phyloP scores from a whole-genome alignment of 2,329 filamentous ascomycete species.

The Alternaria sp. region DNA sequence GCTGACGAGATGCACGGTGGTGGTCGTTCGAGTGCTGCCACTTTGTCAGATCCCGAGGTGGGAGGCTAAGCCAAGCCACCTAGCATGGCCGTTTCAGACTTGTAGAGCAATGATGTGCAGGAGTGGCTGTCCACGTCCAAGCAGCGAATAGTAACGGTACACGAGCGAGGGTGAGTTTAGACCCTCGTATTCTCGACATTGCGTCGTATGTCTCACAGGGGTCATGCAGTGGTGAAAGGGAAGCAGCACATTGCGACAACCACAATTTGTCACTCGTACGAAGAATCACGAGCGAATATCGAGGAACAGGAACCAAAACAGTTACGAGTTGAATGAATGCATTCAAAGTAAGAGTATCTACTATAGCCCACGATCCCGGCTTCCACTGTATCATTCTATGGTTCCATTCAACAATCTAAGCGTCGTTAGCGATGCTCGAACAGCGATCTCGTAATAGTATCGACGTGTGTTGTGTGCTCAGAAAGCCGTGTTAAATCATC shows the following conservation, averaged over 20 bases:
- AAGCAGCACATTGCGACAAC: background rate
- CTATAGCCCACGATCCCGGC: background rate
- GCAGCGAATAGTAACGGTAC: constrained; percentile 1
- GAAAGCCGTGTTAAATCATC: constrained; percentile 75
- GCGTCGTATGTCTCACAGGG: background rate
- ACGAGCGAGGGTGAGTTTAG: background rate
- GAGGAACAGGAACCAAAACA: background rate
- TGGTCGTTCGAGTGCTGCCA: constrained; percentile 18
- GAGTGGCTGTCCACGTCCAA: constrained; percentile 14
- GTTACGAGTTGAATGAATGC: background rate
- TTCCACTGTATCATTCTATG: background rate
- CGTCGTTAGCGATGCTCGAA: constrained; percentile 18
- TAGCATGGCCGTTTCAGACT: constrained; percentile 37
- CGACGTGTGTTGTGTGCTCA: constrained; percentile 52
- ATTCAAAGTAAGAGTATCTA: background rate
- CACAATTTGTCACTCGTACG: no score
- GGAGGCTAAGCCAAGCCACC: constrained; percentile 29
- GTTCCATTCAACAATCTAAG: background rate
- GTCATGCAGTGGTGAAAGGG: background rate
- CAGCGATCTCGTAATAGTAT: constrained; percentile 8
- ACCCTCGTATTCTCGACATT: background rate
- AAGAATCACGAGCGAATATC: background rate
- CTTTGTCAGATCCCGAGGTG: constrained; percentile 22
- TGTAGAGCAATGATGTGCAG: constrained; percentile 29
- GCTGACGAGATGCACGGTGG: constrained; percentile 19